A percentile compares a stretch with the other conserved stretches of the same genome.
These are phyloP conservation scores for Tulasnella sp. DNA, from an alignment of 768 basidiomycete species.

Conservation along the genomic window DNA sequence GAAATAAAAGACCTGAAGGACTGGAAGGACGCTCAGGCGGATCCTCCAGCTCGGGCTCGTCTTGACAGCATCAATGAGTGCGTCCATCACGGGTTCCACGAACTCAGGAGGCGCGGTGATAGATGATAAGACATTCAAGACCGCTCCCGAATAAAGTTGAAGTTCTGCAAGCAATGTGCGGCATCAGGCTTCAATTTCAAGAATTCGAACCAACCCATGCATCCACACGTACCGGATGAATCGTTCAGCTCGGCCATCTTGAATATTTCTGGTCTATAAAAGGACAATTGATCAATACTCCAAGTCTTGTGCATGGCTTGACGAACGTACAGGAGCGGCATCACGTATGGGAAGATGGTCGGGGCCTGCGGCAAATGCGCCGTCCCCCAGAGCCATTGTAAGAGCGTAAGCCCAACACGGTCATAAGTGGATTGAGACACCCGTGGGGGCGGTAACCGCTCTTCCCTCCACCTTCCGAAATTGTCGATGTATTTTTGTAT, in stretches of 20 bases:
- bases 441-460: slow-evolving; percentile 74
- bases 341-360: slow-evolving; percentile 63
- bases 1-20: slow-evolving; percentile 83
- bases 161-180: slow-evolving; percentile 40
- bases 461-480: slow-evolving; percentile 57
- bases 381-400: slow-evolving; percentile 71
- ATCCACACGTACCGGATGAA: slow-evolving; percentile 19
- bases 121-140: slow-evolving; percentile 72
- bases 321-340: slow-evolving; percentile 59
- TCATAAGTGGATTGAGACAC: slow-evolving; percentile 85
- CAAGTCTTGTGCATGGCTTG: background rate
- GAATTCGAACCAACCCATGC: background rate
- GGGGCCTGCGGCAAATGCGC: slow-evolving; percentile 65
- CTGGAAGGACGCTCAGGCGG: slow-evolving; percentile 76
- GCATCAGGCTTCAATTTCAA: background rate
- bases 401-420: slow-evolving; percentile 76
- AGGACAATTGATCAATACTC: slow-evolving; percentile 11
- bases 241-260: slow-evolving; percentile 88
- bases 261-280: slow-evolving; percentile 66
- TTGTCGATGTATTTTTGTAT: slow-evolving; percentile 45
- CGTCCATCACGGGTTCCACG: slow-evolving; percentile 46
- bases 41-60: slow-evolving; percentile 83
- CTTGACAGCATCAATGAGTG: slow-evolving; percentile 61
- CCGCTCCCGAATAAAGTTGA: slow-evolving; percentile 67
- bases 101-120: slow-evolving; percentile 62